Evolutionary conservation across 805 yeast genomes (phyloP), one percentile per base, ranked within the genome.

Genomic region (Ogataea zsoltii): DNA sequence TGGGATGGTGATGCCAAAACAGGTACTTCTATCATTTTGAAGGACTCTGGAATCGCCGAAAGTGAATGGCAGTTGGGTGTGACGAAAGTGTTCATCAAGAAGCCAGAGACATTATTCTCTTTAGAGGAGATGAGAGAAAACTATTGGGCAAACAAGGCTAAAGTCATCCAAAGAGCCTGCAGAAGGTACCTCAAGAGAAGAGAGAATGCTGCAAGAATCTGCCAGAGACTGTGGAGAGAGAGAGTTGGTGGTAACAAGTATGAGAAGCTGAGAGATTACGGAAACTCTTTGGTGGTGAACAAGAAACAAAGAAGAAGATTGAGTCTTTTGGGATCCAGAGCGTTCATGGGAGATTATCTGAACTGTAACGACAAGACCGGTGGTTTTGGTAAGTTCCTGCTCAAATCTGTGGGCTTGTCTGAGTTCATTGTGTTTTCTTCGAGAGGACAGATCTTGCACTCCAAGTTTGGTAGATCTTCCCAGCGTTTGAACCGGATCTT

Each of bases 91-190:
- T 94, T 94, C 65, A 91, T 94, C 67, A 94, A 94, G 62, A 89
- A 96, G 11, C 99, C 99, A 9, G 99, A 94, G 65, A 92, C 98
- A 0, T 72, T 94, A 58, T 94, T 94, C 65, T 96, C 97, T 0
- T 71, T 94, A 46, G 99, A 94, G 68, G 92, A 88, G 57, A 82
- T 92, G 92, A 80, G 98, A 66, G 99, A 94, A 60, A 86, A 83
- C 70, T 94, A 90, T 64, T 94, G 99, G 98, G 92, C 89, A 61
- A 88, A 88, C 57, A 94, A 94, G 96, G 99, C 99, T 4, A 91
- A 96, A 3, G 81, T 96, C 58, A 92, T 94, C 56, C 99, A 94
- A 72, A 80, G 97, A 54, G 98, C 99, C 3, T 90, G 97, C 88
- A 79, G 99, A 71, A 75, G 88, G 57, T 88, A 85, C 62, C 70